Conservation (phyloP, 352 stramenopile species). For the Phytophthora capsici region DNA sequence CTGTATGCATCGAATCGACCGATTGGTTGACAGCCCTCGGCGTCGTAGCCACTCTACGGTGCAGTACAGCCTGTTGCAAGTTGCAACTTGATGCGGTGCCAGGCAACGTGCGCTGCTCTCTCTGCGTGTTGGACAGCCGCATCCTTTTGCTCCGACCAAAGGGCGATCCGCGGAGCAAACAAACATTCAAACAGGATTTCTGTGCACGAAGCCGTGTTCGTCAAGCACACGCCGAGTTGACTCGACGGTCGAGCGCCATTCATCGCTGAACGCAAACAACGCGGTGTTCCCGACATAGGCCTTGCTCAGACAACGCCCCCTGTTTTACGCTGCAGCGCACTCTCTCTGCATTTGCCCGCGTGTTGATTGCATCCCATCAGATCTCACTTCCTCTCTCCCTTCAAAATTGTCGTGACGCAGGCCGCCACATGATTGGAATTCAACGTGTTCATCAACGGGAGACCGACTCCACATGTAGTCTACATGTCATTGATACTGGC, state of each 20-base stretch:
- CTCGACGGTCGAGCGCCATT: conserved; percentile 2
- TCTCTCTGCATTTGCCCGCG: conserved; percentile 28
- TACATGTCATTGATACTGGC: no score
- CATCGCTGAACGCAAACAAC: conserved; percentile 11
- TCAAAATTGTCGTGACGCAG: conserved; percentile 20
- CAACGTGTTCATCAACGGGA: neutral
- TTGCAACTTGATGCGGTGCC: no score
- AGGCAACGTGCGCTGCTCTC: no score
- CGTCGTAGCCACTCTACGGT: no score
- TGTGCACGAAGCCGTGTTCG: conserved; percentile 29
- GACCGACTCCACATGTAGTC: no score
- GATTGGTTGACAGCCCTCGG: neutral
- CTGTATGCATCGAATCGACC: conserved; percentile 15
- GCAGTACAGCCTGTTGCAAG: no score
- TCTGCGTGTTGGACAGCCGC: neutral
- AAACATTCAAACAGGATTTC: conserved; percentile 7
- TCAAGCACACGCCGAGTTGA: neutral
- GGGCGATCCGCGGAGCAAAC: neutral
- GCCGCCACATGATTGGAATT: conserved; percentile 11
- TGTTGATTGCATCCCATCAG: conserved; percentile 25
- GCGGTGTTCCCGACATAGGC: conserved; percentile 1
- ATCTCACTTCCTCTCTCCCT: conserved; percentile 5
- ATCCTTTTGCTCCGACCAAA: conserved; percentile 9
- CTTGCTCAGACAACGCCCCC: conserved; percentile 9
- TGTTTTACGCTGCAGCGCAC: conserved; percentile 18